Base-by-base conservation (phyloP, 805 yeast genomes). In the Cyberlindnera bimundalis region DNA sequence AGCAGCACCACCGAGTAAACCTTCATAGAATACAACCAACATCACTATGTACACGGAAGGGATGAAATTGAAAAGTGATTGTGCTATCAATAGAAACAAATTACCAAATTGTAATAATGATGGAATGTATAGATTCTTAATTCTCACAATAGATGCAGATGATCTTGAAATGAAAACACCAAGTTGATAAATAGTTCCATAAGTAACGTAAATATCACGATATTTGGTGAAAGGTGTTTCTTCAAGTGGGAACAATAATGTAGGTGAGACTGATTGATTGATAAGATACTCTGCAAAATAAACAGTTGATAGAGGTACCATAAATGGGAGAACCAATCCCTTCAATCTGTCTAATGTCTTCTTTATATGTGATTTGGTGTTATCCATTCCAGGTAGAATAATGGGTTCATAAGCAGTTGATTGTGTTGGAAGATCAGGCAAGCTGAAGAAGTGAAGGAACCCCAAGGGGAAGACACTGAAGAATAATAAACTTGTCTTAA, bases 111-210 rank as follows among this genome's bases (percentile, higher is more conserved):
- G 99, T 29, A 91, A 66, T 0, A 73, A 23, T 0, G 96, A 74
- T 7, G 89, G 75, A 15, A 76, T 29, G 60, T 81, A 80, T 6
- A 91, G 66, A 8, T 69, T 66, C 37, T 62, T 68, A 28, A 90
- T 60, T 34, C 95, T 67, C 19, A 85, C 52, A 42, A 81, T 67
- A 3, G 79, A 68, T 0, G 86, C 81, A 1, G 96, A 86, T 0
- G 97, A 86, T 42, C 98, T 69, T 3, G 97, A 88, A 2, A 91
- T 74, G 55, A 91, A 89, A 0, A 91, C 99, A 8, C 99, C 99
- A 4, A 88, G 58, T 60, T 91, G 98, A 54, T 91, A 91, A 4
- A 90, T 61, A 4, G 95, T 82, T 7, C 96, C 95, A 57, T 91
- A 91, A 1, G 88, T 79, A 12, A 91, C 98, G 59, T 91, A 91